A percentile compares a stretch with the other conserved stretches of the same genome.
These are phyloP conservation scores for Leucocoprinus birnbaumii DNA, from an alignment of 768 basidiomycete genomes.

Conservation along the genomic window DNA sequence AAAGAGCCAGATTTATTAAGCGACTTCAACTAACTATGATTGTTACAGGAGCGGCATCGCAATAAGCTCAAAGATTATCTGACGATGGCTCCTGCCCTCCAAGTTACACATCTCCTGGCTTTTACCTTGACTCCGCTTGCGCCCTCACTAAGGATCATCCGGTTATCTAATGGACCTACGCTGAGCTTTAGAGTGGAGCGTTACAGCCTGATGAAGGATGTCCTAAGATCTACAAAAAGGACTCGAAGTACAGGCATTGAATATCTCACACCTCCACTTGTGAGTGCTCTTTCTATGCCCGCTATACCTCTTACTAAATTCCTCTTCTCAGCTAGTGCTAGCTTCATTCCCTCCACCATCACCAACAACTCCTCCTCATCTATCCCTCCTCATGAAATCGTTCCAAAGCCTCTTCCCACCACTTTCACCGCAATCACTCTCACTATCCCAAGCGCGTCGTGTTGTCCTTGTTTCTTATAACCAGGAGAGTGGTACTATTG, in stretches of 20 bases:
- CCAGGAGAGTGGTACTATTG: constrained; percentile 78
- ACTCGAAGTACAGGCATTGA: constrained; percentile 81
- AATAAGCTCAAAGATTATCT: constrained; percentile 95
- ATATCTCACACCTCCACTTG: constrained; percentile 90
- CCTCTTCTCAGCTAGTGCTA: constrained; percentile 72
- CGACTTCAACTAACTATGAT: too few relatives aligned
- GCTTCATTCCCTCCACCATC: constrained; percentile 80
- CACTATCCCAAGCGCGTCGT: constrained; percentile 86
- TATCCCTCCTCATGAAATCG: constrained; percentile 90
- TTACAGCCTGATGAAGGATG: constrained; percentile 88
- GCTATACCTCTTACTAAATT: not conserved
- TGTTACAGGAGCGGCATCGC: constrained; percentile 78
- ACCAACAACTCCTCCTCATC: constrained; percentile 75
- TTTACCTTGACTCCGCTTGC: constrained; percentile 86
- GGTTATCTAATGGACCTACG: constrained; percentile 88
- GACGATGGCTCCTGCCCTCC: constrained; percentile 85
- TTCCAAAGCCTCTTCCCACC: constrained; percentile 97
- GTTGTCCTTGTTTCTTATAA: constrained; percentile 94
- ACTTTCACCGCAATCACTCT: constrained; percentile 76
- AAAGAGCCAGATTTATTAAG: not conserved
- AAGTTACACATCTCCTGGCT: constrained; percentile 90
- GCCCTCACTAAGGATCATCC: constrained; percentile 82
- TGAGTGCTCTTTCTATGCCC: constrained; percentile 33
- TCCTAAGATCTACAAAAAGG: constrained; percentile 61
- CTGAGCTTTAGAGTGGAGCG: constrained; percentile 90